Conservation (phyloP, 768 basidiomycete species). For the Macrocybe gigantea region DNA sequence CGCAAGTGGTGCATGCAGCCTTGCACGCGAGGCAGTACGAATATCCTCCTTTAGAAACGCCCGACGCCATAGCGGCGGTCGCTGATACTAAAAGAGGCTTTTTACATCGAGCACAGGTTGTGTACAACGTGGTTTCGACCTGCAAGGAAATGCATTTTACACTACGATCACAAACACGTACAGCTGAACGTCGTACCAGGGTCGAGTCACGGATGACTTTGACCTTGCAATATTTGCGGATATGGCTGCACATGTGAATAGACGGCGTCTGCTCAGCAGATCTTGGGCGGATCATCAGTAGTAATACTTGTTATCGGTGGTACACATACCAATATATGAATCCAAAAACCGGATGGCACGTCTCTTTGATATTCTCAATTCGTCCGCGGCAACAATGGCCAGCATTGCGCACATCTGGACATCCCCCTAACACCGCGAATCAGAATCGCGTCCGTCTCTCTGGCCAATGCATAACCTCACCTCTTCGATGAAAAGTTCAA, state of each 20-base stretch:
- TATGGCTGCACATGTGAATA: slow-evolving; percentile 69
- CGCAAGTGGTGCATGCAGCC: slow-evolving; percentile 40
- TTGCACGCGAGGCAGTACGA: slow-evolving; percentile 57
- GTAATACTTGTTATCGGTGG: not conserved
- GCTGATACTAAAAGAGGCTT: slow-evolving; percentile 50
- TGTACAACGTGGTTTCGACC: slow-evolving; percentile 70
- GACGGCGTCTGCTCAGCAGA: slow-evolving; percentile 50
- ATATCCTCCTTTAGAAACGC: slow-evolving; percentile 34
- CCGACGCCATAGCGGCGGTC: slow-evolving; percentile 20
- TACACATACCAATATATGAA: slow-evolving; percentile 61
- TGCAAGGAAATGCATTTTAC: slow-evolving; percentile 17
- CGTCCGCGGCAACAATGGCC: slow-evolving; percentile 51
- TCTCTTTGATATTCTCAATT: slow-evolving; percentile 42
- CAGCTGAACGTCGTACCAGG: slow-evolving; percentile 32
- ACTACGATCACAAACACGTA: not conserved
- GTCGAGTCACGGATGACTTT: slow-evolving; percentile 50
- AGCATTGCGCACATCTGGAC: slow-evolving; percentile 78
- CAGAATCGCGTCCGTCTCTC: not conserved
- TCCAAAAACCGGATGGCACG: slow-evolving; percentile 54
- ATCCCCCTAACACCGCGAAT: slow-evolving; percentile 49
- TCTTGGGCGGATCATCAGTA: slow-evolving; percentile 33
- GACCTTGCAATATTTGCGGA: slow-evolving; percentile 57
- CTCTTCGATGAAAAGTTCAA: slow-evolving; percentile 61
- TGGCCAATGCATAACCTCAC: slow-evolving; percentile 24
- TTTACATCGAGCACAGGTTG: slow-evolving; percentile 61